Conservation (phyloP, 176 grass and related monocot genomes). For the Ananas comosus region DNA sequence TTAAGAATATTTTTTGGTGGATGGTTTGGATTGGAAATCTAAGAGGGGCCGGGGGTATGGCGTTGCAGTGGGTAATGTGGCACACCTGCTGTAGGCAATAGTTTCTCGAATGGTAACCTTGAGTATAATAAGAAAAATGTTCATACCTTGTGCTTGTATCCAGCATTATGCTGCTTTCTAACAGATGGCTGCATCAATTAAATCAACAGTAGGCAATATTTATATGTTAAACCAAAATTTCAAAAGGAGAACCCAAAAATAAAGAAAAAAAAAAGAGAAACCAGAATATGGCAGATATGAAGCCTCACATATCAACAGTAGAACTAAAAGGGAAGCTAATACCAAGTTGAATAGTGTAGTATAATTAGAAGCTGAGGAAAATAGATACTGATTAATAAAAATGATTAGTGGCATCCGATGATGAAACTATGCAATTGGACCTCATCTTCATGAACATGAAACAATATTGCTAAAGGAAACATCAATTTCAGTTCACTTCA, state of each 20-base stretch:
- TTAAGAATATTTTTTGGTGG: too few relatives aligned
- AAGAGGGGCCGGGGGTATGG: too few relatives aligned
- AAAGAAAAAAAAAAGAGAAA: background rate
- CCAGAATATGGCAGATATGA: background rate
- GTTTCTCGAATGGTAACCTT: background rate
- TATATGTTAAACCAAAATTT: slow-evolving; percentile 12
- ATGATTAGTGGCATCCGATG: too few relatives aligned
- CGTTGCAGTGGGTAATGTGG: too few relatives aligned
- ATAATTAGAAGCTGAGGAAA: background rate
- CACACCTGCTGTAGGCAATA: too few relatives aligned
- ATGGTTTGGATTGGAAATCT: too few relatives aligned
- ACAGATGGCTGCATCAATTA: slow-evolving; percentile 78
- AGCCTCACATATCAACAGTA: background rate
- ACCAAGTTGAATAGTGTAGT: background rate
- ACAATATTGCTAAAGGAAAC: background rate
- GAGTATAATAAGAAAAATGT: slow-evolving; percentile 13
- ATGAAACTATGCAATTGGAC: background rate
- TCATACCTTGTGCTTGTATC: slow-evolving; percentile 94
- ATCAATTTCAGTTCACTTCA: too few relatives aligned
- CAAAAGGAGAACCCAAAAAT: background rate
- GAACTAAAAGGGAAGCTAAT: background rate
- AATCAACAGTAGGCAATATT: background rate
- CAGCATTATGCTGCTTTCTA: slow-evolving; percentile 90
- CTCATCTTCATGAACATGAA: background rate
- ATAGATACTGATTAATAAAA: too few relatives aligned